Evolutionary conservation across 306 rosid genomes (phyloP), one percentile per base, ranked within the genome.

Genomic region (Gleditsia sinensis): DNA sequence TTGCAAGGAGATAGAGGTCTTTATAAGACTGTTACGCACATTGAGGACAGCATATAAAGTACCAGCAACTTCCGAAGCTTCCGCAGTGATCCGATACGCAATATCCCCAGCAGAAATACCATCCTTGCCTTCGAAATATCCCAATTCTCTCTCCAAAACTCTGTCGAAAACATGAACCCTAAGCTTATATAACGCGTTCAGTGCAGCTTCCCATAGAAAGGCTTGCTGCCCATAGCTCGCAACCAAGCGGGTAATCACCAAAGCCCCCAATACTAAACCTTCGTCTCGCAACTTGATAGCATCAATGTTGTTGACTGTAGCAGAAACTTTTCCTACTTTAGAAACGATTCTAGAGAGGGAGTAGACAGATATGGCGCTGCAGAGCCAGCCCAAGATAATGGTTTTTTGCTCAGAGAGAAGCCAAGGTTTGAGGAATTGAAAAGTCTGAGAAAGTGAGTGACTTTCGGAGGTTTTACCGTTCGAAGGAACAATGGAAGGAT

Each of bases 121-220:
- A 14, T 36, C 59, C 4, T 46, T 68, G 1, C 83, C 85, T 79
- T 92, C 94, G 19, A 87, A 90, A 50, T 80, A 82, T 1, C 59
- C 88, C 63, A 91, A 70, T 14, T 93, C 97, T 48, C 90, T 88
- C 61, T 80, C 81, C 74, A 93, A 54, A 37, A 91, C 83, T 67
- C 79, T 82, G 37, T 86, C 87, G 37, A 86, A 91, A 9, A 86
- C 94, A 58, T 74, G 78, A 60, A 82, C 77, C 53, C 98, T 83
- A 30, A 93, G 60, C 39, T 82, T 66, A 49, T 69, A 93, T 14
- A 74, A 86, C 2, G 93, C 85, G n/a, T 75, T 73, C 32, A 93
- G 74, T 3, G 98, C 86, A 27, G 97, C 98, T 54, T 93, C 91
- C 96, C 98, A 93, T 0, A 93, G 86, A 61, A 91, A 83, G 67